Base-by-base conservation (phyloP, 352 stramenopile species). In the Peronospora farinosa region DNA sequence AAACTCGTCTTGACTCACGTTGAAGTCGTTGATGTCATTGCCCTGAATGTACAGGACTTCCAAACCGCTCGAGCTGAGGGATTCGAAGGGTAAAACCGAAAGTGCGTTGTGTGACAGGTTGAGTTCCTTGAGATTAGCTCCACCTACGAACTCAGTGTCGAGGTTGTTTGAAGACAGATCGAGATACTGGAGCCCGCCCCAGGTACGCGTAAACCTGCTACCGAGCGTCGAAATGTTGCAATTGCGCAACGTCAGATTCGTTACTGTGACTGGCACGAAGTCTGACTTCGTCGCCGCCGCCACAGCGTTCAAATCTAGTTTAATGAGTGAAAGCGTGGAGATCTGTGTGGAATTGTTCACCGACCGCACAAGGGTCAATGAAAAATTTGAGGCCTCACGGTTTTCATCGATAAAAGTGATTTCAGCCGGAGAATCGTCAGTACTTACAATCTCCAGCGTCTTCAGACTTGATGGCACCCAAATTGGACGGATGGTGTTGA, bases 21-120 rank as follows among this genome's bases (percentile, higher is more conserved):
- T n/a, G n/a, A n/a, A n/a, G n/a, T n/a, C n/a, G n/a, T n/a, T n/a
- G n/a, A n/a, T n/a, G n/a, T n/a, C n/a, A n/a, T n/a, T n/a, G n/a
- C n/a, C n/a, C n/a, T n/a, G n/a, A n/a, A n/a, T n/a, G n/a, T 68
- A 62, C 23, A 78, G 48, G 25, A 51, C 57, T 40, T 69, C 39
- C 19, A 78, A 41, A 3, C 27, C 17, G 8, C 47, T 67, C 3
- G 57, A 51, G 43, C 69, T 72, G 13, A 78, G 41, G 4, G 47
- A 51, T 9, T 7, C 46, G 0, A 49, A 12, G 16, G 64, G 68
- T 17, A 78, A 62, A 23, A 40, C 40, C 8, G 62, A 47, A 7
- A 75, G 63, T n/a, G 51, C 56, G 33, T 78, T 78, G 65, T 72
- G 38, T 2, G 68, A 74, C 15, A 78, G 16, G 31, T 78, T 72